phyloP scores from a whole-genome alignment of 2,329 filamentous ascomycete species.

The Hymenoscyphus occultus region DNA sequence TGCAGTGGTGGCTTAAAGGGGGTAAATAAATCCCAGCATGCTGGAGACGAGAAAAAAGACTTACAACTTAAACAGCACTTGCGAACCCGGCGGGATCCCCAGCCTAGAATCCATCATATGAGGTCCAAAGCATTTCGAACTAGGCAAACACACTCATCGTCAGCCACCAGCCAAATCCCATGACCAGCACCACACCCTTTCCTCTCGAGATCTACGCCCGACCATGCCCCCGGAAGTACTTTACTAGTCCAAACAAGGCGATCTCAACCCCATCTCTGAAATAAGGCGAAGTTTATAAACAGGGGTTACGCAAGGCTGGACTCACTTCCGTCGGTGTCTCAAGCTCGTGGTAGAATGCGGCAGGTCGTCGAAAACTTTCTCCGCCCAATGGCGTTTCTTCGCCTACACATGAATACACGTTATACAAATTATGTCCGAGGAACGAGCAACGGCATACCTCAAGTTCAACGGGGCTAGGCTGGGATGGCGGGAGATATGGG shows the following conservation, averaged over 20 bases:
- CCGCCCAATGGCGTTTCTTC: conserved; percentile 57
- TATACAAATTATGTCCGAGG: conserved; percentile 7
- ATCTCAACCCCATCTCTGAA: neutral
- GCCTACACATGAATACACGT: conserved; percentile 23
- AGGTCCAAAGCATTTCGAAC: conserved; percentile 48
- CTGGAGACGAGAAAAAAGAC: conserved; percentile 13
- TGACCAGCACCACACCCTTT: conserved; percentile 1
- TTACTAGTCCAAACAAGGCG: neutral
- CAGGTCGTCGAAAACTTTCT: conserved; percentile 56
- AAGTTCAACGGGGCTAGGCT: conserved; percentile 23
- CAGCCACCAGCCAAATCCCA: conserved; percentile 3
- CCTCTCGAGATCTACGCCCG: neutral
- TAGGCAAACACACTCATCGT: conserved; percentile 25
- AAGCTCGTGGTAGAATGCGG: conserved; percentile 49
- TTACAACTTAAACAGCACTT: conserved; percentile 55
- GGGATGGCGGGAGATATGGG: conserved; percentile 23
- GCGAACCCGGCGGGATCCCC: conserved; percentile 46
- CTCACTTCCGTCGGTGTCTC: conserved; percentile 41
- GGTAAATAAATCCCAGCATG: neutral
- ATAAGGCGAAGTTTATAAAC: neutral
- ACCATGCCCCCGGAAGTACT: neutral
- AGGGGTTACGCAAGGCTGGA: neutral
- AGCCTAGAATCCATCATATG: conserved; percentile 44
- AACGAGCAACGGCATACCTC: conserved; percentile 26
- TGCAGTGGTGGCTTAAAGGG: neutral